phyloP scores from a whole-genome alignment of 805 yeast genomes.

The Ogataea angusta region DNA sequence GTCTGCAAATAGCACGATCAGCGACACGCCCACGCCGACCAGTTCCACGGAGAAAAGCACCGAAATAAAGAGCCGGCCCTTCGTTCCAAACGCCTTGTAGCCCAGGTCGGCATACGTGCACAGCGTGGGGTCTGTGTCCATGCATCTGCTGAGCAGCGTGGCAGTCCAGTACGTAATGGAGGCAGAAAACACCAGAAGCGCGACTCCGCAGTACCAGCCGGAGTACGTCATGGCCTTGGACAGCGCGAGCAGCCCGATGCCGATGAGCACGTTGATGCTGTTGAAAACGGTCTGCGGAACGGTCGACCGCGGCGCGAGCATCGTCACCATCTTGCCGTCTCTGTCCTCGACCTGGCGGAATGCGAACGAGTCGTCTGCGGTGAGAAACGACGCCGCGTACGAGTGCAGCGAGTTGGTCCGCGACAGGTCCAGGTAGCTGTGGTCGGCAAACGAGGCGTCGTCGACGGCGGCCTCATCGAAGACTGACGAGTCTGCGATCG shows the following conservation, averaged over 20 bases:
- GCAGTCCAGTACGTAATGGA: constrained; percentile 75
- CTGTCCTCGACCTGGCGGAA: constrained; percentile 58
- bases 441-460: constrained; percentile 41
- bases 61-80: constrained; percentile 72
- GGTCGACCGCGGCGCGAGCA: constrained; percentile 77
- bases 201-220: constrained; percentile 65
- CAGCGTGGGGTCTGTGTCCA: constrained; percentile 76
- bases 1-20: constrained; percentile 81
- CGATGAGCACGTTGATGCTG: constrained; percentile 62
- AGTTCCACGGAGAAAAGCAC: constrained; percentile 72
- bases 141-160: constrained; percentile 62
- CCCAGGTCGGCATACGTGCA: constrained; percentile 90
- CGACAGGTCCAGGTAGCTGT: constrained; percentile 25
- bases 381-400: constrained; percentile 22
- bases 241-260: constrained; percentile 64
- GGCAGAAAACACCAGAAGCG: constrained; percentile 59
- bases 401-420: constrained; percentile 29
- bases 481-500: constrained; percentile 22
- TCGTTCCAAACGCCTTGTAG: constrained; percentile 76
- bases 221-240: constrained; percentile 63
- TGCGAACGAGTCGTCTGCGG: constrained; percentile 29
- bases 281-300: constrained; percentile 69
- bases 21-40: constrained; percentile 76
- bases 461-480: constrained; percentile 40
- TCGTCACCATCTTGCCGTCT: constrained; percentile 67